Conservation (phyloP, 1,284 basidiomycete genomes). For the Afroboletus lepidellus region DNA sequence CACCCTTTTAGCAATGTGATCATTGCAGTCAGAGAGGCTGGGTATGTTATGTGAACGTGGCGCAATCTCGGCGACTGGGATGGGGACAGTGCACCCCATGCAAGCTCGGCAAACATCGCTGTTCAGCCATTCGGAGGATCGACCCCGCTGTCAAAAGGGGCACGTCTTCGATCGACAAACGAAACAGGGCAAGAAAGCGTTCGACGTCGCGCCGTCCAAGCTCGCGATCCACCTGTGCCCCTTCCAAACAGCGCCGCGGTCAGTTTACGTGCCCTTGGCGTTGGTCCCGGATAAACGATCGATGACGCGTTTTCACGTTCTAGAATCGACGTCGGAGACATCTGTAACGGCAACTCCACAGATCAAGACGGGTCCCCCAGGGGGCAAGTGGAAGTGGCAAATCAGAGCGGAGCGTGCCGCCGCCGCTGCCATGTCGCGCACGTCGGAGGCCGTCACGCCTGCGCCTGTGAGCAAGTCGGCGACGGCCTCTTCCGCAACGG, state of each 20-base stretch:
- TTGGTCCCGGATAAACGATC: neutral
- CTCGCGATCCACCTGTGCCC: neutral
- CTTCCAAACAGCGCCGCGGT: neutral
- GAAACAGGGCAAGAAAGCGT: neutral
- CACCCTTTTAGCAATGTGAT: neutral
- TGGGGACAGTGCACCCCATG: neutral
- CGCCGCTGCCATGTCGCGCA: neutral
- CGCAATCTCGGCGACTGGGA: neutral
- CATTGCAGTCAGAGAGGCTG: neutral
- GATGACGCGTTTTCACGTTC: neutral
- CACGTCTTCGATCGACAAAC: neutral
- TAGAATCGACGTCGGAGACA: neutral
- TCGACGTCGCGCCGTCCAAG: neutral
- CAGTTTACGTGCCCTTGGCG: neutral
- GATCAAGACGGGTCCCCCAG: neutral
- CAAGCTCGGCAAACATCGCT: neutral
- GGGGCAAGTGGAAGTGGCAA: neutral
- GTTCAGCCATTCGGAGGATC: neutral
- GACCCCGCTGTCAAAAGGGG: neutral
- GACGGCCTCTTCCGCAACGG: neutral
- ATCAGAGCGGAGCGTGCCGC: neutral
- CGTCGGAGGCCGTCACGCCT: neutral
- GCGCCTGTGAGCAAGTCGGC: neutral
- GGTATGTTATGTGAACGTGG: neutral
- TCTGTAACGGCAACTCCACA: no score